Evolutionary conservation across 495 filamentous ascomycete species (phyloP), one percentile per base, ranked within the genome.

Genomic region (Tuber aestivum): DNA sequence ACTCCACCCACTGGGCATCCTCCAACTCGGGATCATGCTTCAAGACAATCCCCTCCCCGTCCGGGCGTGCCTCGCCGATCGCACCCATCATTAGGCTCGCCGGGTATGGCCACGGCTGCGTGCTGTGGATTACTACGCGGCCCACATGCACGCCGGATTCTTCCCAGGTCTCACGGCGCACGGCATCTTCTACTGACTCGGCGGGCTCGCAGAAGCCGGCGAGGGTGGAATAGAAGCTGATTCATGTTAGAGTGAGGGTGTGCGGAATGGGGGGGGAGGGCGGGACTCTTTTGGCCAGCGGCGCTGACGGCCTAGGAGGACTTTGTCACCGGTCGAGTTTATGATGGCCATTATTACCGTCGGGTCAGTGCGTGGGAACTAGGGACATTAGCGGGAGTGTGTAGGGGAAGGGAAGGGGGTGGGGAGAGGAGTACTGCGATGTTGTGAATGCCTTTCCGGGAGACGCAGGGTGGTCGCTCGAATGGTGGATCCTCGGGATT

Each of bases 161-260:
- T 82, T 99, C 95, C 93, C 94, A 98, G 1, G 97, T 94, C 84
- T 99, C 96, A 71, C 95, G 88, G 0, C 96, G 90, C 1, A 98
- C 95, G 8, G 95, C 94, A 84, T 97, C 96, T 82, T 98, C 96
- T 74, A 98, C 91, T 16, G 89, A 92, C 86, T 99, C 95, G 1
- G 92, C 96, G 10, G 95, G 95, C 84, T 99, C 95, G 75, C 94
- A 90, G 84, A 99, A 99, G 0, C 95, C 96, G 0, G 95, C 95
- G 3, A 99, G 89, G 2, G 94, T 97, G 73, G 87, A 90, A 86
- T 94, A 98, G 92, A 92, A 97, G 79, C 90, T 85, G 5, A 89
- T 87, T 10, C 42, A 32, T n/a, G 61, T 74, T 40, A 74, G 72
- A 74, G 72, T 40, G 72, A 35, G n/a, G 18, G 9, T 35, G n/a